Evolutionary conservation across 75 land plant genomes (phyloP).

Genomic region (Sequoia sempervirens): DNA sequence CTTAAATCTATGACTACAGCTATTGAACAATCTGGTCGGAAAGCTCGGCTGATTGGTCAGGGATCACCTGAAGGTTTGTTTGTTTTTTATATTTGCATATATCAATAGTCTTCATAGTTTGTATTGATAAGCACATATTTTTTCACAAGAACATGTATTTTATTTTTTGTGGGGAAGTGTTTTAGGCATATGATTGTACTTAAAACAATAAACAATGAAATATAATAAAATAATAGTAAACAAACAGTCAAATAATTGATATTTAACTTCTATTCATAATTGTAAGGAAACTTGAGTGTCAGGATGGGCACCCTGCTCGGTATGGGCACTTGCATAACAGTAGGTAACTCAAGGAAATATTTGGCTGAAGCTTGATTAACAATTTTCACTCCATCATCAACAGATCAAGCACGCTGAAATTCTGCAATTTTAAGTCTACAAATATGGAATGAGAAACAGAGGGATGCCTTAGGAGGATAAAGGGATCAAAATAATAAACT

Average conservation of each 20-base stretch:
- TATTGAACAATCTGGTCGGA: constrained; percentile 79
- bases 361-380: too few species aligned
- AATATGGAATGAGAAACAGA: too few species aligned
- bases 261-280: background rate
- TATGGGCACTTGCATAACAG: background rate
- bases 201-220: background rate
- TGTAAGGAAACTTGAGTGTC: too few species aligned
- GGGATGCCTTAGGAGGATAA: too few species aligned
- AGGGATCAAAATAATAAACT: too few species aligned
- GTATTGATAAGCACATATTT: background rate
- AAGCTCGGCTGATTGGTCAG: constrained; percentile 87
- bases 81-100: background rate
- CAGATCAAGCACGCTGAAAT: too few species aligned
- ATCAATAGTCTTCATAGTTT: background rate
- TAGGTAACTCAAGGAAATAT: too few species aligned
- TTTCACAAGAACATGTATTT: background rate
- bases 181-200: background rate
- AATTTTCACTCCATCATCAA: too few species aligned
- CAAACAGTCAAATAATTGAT: background rate
- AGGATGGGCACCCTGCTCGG: background rate
- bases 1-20: constrained; percentile 67
- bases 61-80: constrained; percentile 75
- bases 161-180: background rate
- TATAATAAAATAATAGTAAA: background rate
- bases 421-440: too few species aligned